phyloP scores from a whole-genome alignment of 2,329 filamentous ascomycete species.

The Fusarium equiseti region DNA sequence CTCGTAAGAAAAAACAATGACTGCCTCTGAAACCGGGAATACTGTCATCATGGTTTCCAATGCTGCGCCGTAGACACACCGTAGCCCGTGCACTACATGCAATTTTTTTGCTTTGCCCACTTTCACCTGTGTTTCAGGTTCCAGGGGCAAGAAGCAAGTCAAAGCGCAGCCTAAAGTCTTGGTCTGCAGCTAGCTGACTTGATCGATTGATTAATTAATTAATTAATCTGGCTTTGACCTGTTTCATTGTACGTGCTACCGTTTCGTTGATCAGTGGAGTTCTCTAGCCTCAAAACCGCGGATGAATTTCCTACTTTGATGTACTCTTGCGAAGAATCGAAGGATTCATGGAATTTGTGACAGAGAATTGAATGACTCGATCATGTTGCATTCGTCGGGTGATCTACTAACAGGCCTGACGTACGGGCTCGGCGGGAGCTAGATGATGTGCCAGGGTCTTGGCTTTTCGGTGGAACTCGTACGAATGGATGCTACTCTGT shows the following conservation, averaged over 20 bases:
- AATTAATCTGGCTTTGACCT: not conserved
- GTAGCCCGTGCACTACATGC: not conserved
- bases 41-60: slow-evolving; percentile 4
- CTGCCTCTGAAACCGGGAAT: slow-evolving; percentile 15
- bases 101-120: not conserved
- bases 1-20: not conserved
- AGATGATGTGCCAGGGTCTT: not conserved
- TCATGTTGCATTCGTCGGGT: not conserved
- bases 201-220: not conserved
- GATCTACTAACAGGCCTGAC: not conserved
- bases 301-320: slow-evolving; percentile 25
- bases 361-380: not conserved
- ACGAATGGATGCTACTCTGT: not conserved
- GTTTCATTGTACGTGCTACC: slow-evolving; percentile 18
- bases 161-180: slow-evolving; percentile 18
- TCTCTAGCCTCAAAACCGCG: not conserved
- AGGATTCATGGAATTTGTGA: no score
- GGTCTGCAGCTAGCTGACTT: not conserved
- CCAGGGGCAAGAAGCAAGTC: slow-evolving; percentile 7
- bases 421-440: not conserved
- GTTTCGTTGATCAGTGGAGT: slow-evolving; percentile 30
- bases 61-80: slow-evolving; percentile 1
- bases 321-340: slow-evolving; percentile 10
- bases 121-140: slow-evolving; percentile 31
- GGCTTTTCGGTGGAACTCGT: not conserved